A percentile compares a stretch with the other conserved stretches of the same genome.
Evolutionary conservation across 179 eudicot species (phyloP).

Genomic region (Drosera spatulata): DNA sequence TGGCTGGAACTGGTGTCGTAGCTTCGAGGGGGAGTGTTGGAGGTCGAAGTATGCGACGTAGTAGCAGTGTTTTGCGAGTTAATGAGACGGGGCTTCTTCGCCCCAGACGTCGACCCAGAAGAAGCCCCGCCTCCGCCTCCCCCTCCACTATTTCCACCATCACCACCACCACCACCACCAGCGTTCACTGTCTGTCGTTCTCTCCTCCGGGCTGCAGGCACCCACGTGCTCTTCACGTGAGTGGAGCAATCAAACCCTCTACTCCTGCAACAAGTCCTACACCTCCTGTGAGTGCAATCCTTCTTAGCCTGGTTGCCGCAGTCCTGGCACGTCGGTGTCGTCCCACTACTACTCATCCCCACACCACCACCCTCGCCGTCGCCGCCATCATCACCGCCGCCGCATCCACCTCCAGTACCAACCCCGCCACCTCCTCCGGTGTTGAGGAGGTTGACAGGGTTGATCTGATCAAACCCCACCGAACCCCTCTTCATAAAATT

Average conservation of each 20-base stretch:
- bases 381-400: neutral
- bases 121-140: conserved; percentile 39
- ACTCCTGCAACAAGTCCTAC: conserved; percentile 73
- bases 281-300: conserved; percentile 26
- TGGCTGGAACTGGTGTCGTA: conserved; percentile 76
- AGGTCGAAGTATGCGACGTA: conserved; percentile 75
- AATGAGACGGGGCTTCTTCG: conserved; percentile 65
- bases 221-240: conserved; percentile 33
- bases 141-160: no score
- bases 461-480: conserved; percentile 19
- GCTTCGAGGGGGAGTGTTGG: conserved; percentile 85
- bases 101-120: conserved; percentile 69
- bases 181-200: conserved; percentile 19
- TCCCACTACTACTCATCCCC: conserved; percentile 61
- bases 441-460: conserved; percentile 6
- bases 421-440: neutral
- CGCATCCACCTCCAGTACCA: neutral
- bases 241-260: conserved; percentile 55
- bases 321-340: neutral
- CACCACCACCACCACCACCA: conserved; percentile 12
- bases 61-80: conserved; percentile 49
- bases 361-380: conserved; percentile 67
- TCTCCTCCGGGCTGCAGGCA: conserved; percentile 48
- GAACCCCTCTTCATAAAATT: neutral
- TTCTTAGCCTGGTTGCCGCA: no score